These are phyloP conservation scores for Geotrichum restrictum DNA, from an alignment of 1,139 yeast species.

Conservation along the genomic window DNA sequence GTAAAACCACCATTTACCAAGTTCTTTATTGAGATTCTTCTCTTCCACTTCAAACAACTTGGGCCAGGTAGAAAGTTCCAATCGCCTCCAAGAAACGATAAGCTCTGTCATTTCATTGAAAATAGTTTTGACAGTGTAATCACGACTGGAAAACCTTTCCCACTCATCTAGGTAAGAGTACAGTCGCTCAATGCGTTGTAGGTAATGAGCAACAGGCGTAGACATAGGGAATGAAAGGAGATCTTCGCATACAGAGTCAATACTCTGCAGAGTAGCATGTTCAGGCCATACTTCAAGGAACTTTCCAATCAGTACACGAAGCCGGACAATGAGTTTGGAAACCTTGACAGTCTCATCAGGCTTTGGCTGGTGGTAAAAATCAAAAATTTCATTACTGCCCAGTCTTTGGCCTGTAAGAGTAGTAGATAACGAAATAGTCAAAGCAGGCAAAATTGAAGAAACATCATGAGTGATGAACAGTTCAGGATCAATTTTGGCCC, in stretches of 20 bases:
- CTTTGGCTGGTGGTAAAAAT: conserved; percentile 68
- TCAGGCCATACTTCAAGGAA: conserved; percentile 84
- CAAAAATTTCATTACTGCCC: conserved; percentile 36
- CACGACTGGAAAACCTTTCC: conserved; percentile 86
- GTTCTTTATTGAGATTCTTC: conserved; percentile 43
- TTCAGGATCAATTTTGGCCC: conserved; percentile 14
- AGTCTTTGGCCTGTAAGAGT: conserved; percentile 20
- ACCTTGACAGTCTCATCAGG: conserved; percentile 61
- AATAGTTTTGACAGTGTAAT: conserved; percentile 58
- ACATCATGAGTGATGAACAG: conserved; percentile 15
- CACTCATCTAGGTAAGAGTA: conserved; percentile 81
- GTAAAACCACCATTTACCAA: conserved; percentile 90
- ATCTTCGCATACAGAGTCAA: conserved; percentile 64
- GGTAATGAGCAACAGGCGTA: conserved; percentile 70
- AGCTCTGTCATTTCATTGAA: conserved; percentile 58
- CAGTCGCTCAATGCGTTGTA: conserved; percentile 83
- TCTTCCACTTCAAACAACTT: conserved; percentile 70
- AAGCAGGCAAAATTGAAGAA: conserved; percentile 17
- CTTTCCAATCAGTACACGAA: conserved; percentile 48
- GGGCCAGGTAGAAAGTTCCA: conserved; percentile 85
- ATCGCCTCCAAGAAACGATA: conserved; percentile 84
- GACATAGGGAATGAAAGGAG: conserved; percentile 57
- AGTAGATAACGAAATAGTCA: conserved; percentile 9
- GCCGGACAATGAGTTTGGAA: conserved; percentile 47
- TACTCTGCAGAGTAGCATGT: conserved; percentile 77